phyloP scores from a whole-genome alignment of 352 stramenopile species.

The Pythium oligandrum region DNA sequence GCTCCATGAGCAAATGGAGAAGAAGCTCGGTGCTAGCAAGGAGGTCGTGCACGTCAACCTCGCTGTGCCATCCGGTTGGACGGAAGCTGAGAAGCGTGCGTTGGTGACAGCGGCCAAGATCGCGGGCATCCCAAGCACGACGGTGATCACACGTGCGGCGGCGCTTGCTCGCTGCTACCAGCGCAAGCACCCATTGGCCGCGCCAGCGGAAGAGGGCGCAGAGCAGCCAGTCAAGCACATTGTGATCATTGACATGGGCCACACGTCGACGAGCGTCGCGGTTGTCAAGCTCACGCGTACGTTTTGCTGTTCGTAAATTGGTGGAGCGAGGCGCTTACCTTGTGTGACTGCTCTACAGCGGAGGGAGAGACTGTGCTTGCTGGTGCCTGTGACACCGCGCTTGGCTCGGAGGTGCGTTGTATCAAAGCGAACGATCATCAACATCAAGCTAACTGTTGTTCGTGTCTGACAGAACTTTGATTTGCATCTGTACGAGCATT shows the following conservation, averaged over 20 bases:
- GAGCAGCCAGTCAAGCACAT: constrained; percentile 79
- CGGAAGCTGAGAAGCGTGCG: constrained; percentile 38
- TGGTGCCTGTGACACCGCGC: constrained; percentile 40
- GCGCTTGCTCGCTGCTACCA: constrained; percentile 76
- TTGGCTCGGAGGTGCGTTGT: constrained; percentile 50
- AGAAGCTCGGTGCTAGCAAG: constrained; percentile 28
- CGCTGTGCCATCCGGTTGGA: constrained; percentile 63
- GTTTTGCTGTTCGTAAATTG: background rate
- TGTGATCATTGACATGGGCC: constrained; percentile 86
- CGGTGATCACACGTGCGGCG: constrained; percentile 45
- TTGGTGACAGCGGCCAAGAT: constrained; percentile 50
- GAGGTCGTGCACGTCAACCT: constrained; percentile 51
- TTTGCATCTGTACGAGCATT: constrained; percentile 73
- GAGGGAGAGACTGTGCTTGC: constrained; percentile 52
- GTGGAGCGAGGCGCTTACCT: background rate
- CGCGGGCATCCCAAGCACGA: constrained; percentile 48
- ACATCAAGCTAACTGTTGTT: background rate
- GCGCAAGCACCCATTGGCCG: constrained; percentile 71
- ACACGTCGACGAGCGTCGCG: constrained; percentile 68
- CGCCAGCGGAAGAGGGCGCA: background rate
- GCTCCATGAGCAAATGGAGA: constrained; percentile 61
- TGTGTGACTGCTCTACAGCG: constrained; percentile 11
- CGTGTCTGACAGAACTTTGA: constrained; percentile 46
- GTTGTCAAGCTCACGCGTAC: constrained; percentile 63
- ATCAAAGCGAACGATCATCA: background rate